Evolutionary conservation across 2,329 filamentous ascomycete species (phyloP).

Genomic region (Aspergillus versicolor): DNA sequence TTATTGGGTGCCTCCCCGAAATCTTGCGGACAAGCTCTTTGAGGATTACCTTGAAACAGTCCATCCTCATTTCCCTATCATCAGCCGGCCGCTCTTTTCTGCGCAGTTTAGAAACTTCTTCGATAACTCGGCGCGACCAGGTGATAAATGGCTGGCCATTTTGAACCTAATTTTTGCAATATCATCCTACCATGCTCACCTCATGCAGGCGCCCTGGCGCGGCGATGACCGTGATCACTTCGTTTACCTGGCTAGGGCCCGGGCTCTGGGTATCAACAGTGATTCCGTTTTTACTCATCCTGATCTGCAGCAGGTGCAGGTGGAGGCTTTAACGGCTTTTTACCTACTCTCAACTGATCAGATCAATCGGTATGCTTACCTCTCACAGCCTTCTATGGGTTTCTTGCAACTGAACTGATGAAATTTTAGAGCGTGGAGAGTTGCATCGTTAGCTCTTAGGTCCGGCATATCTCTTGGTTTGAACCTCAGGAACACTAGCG

Average conservation of each 20-base stretch:
- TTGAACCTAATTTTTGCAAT: conserved; percentile 50
- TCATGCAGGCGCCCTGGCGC: conserved; percentile 43
- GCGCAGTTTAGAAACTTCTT: conserved; percentile 43
- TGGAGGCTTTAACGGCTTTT: conserved; percentile 44
- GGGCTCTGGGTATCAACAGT: conserved; percentile 43
- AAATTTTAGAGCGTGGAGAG: conserved; percentile 40
- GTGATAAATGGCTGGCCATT: conserved; percentile 45
- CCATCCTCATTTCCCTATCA: conserved; percentile 47
- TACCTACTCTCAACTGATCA: conserved; percentile 45
- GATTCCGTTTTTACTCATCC: conserved; percentile 45
- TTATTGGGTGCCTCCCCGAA: conserved; percentile 43
- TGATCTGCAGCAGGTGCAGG: conserved; percentile 48
- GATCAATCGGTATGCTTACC: conserved; percentile 41
- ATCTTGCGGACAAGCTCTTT: conserved; percentile 42
- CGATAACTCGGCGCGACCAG: conserved; percentile 33
- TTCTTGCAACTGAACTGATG: not conserved
- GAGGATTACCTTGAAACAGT: conserved; percentile 43
- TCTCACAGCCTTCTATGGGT: not conserved
- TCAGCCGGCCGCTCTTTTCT: conserved; percentile 41
- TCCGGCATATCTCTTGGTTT: conserved; percentile 45
- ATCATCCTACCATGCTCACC: conserved; percentile 42
- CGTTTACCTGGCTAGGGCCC: conserved; percentile 44
- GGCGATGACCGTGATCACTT: conserved; percentile 45
- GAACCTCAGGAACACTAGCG: conserved; percentile 45
- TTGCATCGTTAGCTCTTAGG: conserved; percentile 43